Conservation (phyloP, 164 flowering plant genomes). For the Macadamia tetraphylla region DNA sequence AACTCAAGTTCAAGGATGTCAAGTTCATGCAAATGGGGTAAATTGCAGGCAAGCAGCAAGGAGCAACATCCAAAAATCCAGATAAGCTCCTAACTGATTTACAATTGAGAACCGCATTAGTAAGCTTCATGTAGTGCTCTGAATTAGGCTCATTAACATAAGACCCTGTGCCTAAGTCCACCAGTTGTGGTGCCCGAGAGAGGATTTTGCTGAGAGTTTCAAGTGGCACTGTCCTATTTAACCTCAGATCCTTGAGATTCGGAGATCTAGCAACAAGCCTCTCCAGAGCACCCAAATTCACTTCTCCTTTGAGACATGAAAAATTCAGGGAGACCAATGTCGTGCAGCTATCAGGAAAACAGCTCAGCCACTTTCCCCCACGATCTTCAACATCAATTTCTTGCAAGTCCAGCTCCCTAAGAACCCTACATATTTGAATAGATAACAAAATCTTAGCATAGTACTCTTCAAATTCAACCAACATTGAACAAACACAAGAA, state of each 20-base stretch:
- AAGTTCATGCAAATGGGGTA: constrained; percentile 55
- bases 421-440: constrained; percentile 34
- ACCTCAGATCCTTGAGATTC: constrained; percentile 55
- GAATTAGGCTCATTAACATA: constrained; percentile 44
- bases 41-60: constrained; percentile 44
- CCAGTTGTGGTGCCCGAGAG: constrained; percentile 60
- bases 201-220: constrained; percentile 55
- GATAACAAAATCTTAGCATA: neutral
- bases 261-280: constrained; percentile 77
- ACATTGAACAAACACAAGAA: neutral
- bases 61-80: constrained; percentile 69
- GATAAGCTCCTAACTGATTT: constrained; percentile 67
- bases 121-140: constrained; percentile 33
- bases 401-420: constrained; percentile 82
- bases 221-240: constrained; percentile 60
- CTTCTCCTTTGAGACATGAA: constrained; percentile 78
- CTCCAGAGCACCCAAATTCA: constrained; percentile 61
- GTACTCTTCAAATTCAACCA: neutral
- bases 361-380: constrained; percentile 74
- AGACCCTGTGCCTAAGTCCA: constrained; percentile 68
- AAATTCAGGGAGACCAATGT: constrained; percentile 76
- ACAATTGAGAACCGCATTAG: constrained; percentile 34
- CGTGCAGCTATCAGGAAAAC: constrained; percentile 70
- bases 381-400: constrained; percentile 76
- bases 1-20: constrained; percentile 76